Evolutionary conservation across 768 basidiomycete genomes (phyloP).

Genomic region (Kwoniella shandongensis): DNA sequence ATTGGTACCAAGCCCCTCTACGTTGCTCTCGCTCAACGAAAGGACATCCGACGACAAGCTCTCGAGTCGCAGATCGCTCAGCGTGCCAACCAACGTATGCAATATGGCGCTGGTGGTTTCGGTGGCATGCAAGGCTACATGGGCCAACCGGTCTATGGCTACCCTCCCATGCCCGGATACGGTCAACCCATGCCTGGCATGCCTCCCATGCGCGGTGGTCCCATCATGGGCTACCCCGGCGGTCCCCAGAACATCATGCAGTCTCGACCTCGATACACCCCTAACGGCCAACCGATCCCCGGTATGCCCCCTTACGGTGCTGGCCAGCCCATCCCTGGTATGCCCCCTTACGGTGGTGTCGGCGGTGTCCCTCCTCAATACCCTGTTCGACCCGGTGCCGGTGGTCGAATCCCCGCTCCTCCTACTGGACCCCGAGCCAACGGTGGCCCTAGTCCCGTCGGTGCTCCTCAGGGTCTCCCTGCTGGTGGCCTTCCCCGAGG

Average conservation of each 20-base stretch:
- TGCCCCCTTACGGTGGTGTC: constrained; percentile 33
- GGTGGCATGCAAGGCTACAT: constrained; percentile 70
- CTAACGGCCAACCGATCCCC: constrained; percentile 69
- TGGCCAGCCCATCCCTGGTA: too few relatives aligned
- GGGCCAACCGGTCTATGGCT: constrained; percentile 73
- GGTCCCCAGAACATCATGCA: constrained; percentile 68
- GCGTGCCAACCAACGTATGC: constrained; percentile 87
- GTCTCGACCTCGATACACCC: constrained; percentile 61
- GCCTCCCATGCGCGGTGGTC: constrained; percentile 52
- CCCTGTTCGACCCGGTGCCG: constrained; percentile 38
- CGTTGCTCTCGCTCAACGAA: constrained; percentile 96
- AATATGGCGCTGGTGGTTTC: constrained; percentile 77
- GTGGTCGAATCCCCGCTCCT: constrained; percentile 60
- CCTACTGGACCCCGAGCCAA: constrained; percentile 58
- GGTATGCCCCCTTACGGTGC: constrained; percentile 48
- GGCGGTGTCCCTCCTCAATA: constrained; percentile 36
- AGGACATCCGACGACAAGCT: constrained; percentile 96
- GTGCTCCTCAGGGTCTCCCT: constrained; percentile 56
- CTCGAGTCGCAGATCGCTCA: constrained; percentile 98
- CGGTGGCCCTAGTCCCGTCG: constrained; percentile 54
- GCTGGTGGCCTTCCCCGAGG: constrained; percentile 44
- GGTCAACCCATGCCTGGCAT: constrained; percentile 66
- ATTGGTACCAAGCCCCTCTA: constrained; percentile 97
- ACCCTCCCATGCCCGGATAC: constrained; percentile 72
- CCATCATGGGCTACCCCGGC: constrained; percentile 67